phyloP scores from a whole-genome alignment of 129 eudicot species.

The carrot (Daucus carota) region DH1_v3.0 NC_030383.2:55566001-55566500 shows the following conservation, averaged over 20 bases:
- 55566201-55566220: not conserved
- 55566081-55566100: constrained; percentile 15
- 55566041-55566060: constrained; percentile 35
- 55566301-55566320: not conserved
- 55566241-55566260: not conserved
- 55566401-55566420: not conserved
- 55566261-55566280: not conserved
- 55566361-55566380: not conserved
- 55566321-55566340: no score
- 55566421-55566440: no score
- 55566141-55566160: not conserved
- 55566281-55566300: not conserved
- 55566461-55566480: not conserved
- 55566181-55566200: not conserved
- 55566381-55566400: no score
- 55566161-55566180: not conserved
- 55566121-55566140: constrained; percentile 17
- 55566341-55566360: not conserved
- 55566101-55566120: constrained; percentile 21
- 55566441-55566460: not conserved
- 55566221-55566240: not conserved
- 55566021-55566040: constrained; percentile 68
- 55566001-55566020: constrained; percentile 58
- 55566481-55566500: not conserved
- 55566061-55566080: constrained; percentile 37